These are phyloP conservation scores for Scutellaria barbata DNA, from an alignment of 257 asterid species.

Conservation along the genomic window DNA sequence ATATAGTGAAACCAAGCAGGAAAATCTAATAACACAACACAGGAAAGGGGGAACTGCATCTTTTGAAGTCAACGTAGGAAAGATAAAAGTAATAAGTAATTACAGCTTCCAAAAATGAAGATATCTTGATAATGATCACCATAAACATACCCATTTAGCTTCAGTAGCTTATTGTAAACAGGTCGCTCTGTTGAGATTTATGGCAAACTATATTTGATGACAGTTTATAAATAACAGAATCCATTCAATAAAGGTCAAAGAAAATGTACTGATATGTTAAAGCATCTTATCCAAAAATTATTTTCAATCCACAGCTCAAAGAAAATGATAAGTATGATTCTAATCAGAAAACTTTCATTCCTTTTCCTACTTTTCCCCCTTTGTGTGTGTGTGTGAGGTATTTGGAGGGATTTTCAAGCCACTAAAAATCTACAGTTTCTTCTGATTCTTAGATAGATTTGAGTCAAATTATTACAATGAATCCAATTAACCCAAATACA, in stretches of 20 bases:
- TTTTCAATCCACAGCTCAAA: constrained; percentile 4
- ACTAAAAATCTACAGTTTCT: not conserved
- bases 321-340: not conserved
- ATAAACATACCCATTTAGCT: too few species aligned
- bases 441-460: not conserved
- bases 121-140: not conserved
- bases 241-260: not conserved
- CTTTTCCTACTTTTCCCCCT: not conserved
- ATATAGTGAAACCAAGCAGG: constrained; percentile 10
- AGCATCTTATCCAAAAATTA: not conserved
- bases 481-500: not conserved
- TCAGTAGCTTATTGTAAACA: not conserved
- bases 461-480: not conserved
- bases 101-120: constrained; percentile 18
- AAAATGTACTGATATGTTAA: not conserved
- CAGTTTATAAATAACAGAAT: not conserved
- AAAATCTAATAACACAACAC: constrained; percentile 14
- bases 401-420: not conserved
- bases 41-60: constrained; percentile 6
- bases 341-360: not conserved
- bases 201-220: constrained; percentile 12
- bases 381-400: too few species aligned
- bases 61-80: not conserved
- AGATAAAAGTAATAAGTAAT: not conserved
- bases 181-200: not conserved